Base-by-base conservation (phyloP, 225 moss, liverwort and hornwort species). In the Straminergon stramineum region DNA sequence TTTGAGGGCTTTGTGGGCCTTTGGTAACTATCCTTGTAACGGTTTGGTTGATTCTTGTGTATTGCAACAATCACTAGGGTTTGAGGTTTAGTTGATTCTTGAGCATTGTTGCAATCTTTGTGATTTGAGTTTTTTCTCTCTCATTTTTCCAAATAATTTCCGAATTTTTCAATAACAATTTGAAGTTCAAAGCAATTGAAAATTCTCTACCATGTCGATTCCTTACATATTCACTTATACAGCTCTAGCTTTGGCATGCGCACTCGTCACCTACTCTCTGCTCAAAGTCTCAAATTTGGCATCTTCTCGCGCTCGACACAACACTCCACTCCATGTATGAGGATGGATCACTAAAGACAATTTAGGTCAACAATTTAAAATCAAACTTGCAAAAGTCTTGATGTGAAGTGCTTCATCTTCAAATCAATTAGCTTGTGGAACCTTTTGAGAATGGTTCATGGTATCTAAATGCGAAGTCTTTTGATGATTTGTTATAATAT, bases 171-270 rank as follows among this genome's bases (percentile, higher is more conserved):
- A 75, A 3, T 3, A 27, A 24, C 19, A 70, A 55, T 5, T 56
- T 39, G 34, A 69, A 13, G 20, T 21, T 84, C 56, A 26, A 56
- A 68, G 17, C 28, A 56, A 19, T 70, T 39, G 56, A 39, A 53
- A n/a, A 21, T 6, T 43, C n/a, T 24, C 41, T 32, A 56, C 75
- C 30, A 93, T 93, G 93, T 89, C 84, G 17, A 88, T 91, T 74
- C 89, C 86, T 48, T 91, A 93, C 79, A 74, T 91, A 69, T 86
- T 90, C 70, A 88, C 88, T 27, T 87, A 84, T 87, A 82, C 60
- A 51, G 63, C 91, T 17, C 80, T 94, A 3, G 76, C 80, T 86
- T 37, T 92, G 23, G 90, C 88, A 5, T 86, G 87, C n/a, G 84
- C 92, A 16, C 84, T 91, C 27, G 61, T 92, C 5, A 77, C 88